Conservation (phyloP, 1,284 basidiomycete species). For the Cryptococcus sp. region DNA sequence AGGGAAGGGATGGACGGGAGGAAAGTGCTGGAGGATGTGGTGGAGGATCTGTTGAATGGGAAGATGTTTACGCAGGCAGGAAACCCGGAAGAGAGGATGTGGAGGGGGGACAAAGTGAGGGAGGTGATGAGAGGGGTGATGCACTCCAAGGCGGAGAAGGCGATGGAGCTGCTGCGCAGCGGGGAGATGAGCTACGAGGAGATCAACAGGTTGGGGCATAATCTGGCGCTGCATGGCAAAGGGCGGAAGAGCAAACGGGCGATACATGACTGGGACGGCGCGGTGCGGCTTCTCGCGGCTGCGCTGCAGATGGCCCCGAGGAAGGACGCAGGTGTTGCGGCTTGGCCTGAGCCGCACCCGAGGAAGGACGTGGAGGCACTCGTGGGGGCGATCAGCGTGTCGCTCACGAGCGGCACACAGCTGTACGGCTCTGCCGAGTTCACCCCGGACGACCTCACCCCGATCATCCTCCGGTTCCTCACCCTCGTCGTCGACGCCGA, state of each 20-base stretch:
- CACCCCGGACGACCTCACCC: slow-evolving; percentile 2
- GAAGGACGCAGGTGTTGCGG: too few relatives aligned
- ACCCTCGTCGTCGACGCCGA: slow-evolving; percentile 8
- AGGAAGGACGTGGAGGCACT: slow-evolving; percentile 5
- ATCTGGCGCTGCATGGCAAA: slow-evolving; percentile 7
- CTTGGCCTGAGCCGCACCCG: neutral
- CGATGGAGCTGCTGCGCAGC: slow-evolving; percentile 6
- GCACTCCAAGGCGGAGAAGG: slow-evolving; percentile 8
- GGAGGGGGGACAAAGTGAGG: neutral
- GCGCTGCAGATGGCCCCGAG: neutral
- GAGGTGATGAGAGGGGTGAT: too few relatives aligned
- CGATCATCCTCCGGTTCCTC: slow-evolving; percentile 11
- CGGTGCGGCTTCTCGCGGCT: slow-evolving; percentile 14
- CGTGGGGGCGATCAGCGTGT: slow-evolving; percentile 4
- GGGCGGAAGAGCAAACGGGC: neutral
- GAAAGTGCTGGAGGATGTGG: neutral
- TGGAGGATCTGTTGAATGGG: slow-evolving; percentile 2
- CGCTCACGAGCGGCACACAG: neutral
- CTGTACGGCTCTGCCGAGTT: neutral
- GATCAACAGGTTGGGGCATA: neutral
- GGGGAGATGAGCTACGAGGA: neutral
- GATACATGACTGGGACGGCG: slow-evolving; percentile 2
- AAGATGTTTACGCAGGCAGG: neutral
- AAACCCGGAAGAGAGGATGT: neutral
- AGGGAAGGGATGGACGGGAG: slow-evolving; percentile 4